These are phyloP conservation scores for Metschnikowia picachoensis DNA, from an alignment of 805 yeast species.

Conservation along the genomic window DNA sequence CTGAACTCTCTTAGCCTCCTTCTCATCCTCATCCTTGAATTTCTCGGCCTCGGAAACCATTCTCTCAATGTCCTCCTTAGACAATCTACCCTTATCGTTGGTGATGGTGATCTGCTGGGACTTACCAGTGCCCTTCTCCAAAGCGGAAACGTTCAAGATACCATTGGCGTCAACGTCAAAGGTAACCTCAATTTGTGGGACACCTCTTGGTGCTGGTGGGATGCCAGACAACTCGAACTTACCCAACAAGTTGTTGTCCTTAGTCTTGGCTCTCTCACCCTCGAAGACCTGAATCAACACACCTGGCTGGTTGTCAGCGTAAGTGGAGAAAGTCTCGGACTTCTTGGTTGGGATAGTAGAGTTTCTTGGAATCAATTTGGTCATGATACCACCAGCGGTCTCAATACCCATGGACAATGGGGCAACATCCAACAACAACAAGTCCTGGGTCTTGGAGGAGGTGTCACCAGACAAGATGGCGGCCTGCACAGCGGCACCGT, in stretches of 20 bases:
- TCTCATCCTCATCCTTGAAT: slow-evolving; percentile 57
- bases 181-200: slow-evolving; percentile 96
- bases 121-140: slow-evolving; percentile 98
- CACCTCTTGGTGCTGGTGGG: slow-evolving; percentile 99
- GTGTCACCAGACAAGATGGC: slow-evolving; percentile 88
- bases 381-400: slow-evolving; percentile 99
- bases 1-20: slow-evolving; percentile 87
- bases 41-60: slow-evolving; percentile 98
- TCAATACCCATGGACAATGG: slow-evolving; percentile 97
- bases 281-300: slow-evolving; percentile 94
- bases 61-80: slow-evolving; percentile 96
- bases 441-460: slow-evolving; percentile 72
- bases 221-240: slow-evolving; percentile 95
- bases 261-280: slow-evolving; percentile 97
- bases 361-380: slow-evolving; percentile 97
- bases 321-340: slow-evolving; percentile 94
- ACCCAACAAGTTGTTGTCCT: slow-evolving; percentile 95
- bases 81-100: slow-evolving; percentile 97
- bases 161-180: slow-evolving; percentile 97
- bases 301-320: slow-evolving; percentile 98
- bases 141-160: slow-evolving; percentile 91
- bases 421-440: slow-evolving; percentile 92
- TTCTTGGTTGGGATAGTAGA: slow-evolving; percentile 97
- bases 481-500: slow-evolving; percentile 96
- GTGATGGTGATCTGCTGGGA: slow-evolving; percentile 95